Conservation (phyloP, 2,329 filamentous ascomycete species). For the Claviceps sp. region DNA sequence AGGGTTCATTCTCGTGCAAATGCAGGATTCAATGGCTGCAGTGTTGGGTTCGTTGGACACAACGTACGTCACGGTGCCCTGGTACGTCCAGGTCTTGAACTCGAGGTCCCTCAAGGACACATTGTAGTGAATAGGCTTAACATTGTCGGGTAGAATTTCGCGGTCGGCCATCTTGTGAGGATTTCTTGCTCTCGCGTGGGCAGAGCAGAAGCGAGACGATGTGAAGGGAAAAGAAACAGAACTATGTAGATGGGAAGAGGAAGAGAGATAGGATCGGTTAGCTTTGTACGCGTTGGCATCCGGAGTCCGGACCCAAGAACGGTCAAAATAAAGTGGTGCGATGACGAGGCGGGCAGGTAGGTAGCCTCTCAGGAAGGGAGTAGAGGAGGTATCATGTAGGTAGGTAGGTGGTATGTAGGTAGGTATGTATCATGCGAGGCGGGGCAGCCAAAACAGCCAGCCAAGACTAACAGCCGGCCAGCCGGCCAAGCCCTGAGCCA, state of each 20-base stretch:
- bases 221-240: slow-evolving; percentile 11
- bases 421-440: background rate
- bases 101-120: slow-evolving; percentile 73
- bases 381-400: too few species aligned
- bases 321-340: too few species aligned
- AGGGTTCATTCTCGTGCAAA: background rate
- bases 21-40: too few species aligned
- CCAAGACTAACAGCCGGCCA: too few species aligned
- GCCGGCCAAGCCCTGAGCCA: too few species aligned
- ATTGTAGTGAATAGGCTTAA: slow-evolving; percentile 77
- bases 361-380: too few species aligned
- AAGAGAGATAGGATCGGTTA: background rate
- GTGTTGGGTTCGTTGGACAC: background rate
- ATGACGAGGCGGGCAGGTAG: background rate
- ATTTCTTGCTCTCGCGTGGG: slow-evolving; percentile 22
- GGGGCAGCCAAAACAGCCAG: background rate
- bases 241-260: background rate
- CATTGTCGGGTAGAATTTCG: slow-evolving; percentile 46
- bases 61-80: slow-evolving; percentile 57
- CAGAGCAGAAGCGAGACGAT: slow-evolving; percentile 20
- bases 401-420: too few species aligned
- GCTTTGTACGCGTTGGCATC: background rate
- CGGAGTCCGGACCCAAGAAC: too few species aligned
- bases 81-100: slow-evolving; percentile 61
- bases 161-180: slow-evolving; percentile 39